phyloP scores from a whole-genome alignment of 257 asterid species.

The Nicotiana benthamiana region DNA sequence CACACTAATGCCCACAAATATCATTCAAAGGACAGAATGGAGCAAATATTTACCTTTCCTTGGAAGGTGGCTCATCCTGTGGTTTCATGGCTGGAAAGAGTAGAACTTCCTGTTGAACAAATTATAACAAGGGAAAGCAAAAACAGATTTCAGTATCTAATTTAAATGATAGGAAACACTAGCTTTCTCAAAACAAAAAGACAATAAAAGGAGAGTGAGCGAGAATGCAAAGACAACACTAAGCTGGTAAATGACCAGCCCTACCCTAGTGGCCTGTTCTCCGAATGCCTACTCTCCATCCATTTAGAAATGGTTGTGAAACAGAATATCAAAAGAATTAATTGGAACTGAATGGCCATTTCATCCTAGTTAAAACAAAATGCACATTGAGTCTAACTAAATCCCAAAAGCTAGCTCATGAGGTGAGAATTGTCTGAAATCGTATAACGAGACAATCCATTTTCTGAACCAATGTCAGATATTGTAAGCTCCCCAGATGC shows the following conservation, averaged over 20 bases:
- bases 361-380: not conserved
- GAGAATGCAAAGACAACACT: not conserved
- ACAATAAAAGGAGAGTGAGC: not conserved
- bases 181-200: not conserved
- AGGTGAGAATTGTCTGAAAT: not conserved
- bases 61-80: conserved; percentile 56
- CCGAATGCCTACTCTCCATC: not conserved
- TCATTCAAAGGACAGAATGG: not conserved
- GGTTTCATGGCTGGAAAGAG: conserved; percentile 94
- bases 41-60: conserved; percentile 39
- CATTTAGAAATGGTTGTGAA: not conserved
- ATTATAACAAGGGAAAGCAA: not conserved
- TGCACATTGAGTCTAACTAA: not conserved
- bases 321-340: not conserved
- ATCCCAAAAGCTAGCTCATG: not conserved
- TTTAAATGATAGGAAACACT: not conserved
- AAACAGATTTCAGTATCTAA: not conserved
- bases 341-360: not conserved
- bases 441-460: not conserved
- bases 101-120: conserved; percentile 58
- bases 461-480: not conserved
- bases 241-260: not conserved
- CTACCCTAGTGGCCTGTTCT: not conserved
- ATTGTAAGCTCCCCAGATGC: not conserved
- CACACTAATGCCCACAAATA: not conserved